Base-by-base conservation (phyloP, 169 alveolate genomes). In the Plasmodium adleri region DNA sequence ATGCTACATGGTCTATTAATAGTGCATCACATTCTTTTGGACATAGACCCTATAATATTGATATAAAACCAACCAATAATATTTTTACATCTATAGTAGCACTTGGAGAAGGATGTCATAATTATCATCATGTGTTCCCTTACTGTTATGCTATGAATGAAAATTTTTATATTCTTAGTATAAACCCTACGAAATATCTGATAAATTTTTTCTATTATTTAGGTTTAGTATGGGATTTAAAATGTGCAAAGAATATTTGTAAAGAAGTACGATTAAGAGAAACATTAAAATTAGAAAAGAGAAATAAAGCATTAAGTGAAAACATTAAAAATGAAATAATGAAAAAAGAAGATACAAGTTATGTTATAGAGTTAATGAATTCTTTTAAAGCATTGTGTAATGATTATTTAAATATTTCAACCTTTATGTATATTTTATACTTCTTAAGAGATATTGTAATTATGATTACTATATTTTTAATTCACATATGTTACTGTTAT, bases 81-180 rank as follows among this genome's bases (percentile, higher is more conserved):
- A 80, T 93, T 22, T 91, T 93, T 88, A 95, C 96, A 32, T 83
- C 97, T 10, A 72, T 94, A 66, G 92, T 94, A 45, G 96, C 98
- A 49, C 78, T 94, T 43, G 98, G 98, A 24, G 98, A 96, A 73
- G 98, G 98, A 73, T 94, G 96, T 95, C 98, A 96, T 89, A 94
- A 94, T 89, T 96, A 96, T 96, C 98, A 96, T 86, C 98, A 96
- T 71, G 95, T 88, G 66, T 94, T 93, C 74, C 96, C 97, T 1
- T 95, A 91, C 74, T 96, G 95, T 89, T 96, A 95, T 93, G 96
- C 96, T 49, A 94, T 96, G 49, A 86, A 96, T 63, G 96, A 96
- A 70, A 94, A 80, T 39, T 80, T 80, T 72, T 80, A 80, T 50
- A 80, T 80, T 67, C 72, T 80, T 70, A 80, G 90, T 49, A 67